phyloP scores from a whole-genome alignment of 257 asterid genomes.

The Agastache rugosa region DNA sequence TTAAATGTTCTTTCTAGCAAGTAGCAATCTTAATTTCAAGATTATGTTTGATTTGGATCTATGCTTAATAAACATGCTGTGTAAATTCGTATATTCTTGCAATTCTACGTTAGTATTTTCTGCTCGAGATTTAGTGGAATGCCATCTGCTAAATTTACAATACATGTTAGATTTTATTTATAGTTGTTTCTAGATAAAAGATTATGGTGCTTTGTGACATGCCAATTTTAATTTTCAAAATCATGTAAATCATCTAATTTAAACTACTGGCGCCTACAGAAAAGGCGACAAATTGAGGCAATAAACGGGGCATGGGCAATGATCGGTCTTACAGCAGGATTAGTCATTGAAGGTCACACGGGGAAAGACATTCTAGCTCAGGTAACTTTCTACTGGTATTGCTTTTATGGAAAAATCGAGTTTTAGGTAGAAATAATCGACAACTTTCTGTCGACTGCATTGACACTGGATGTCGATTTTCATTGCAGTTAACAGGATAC shows the following conservation, averaged over 20 bases:
- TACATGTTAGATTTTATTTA: too few species aligned
- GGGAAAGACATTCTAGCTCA: slow-evolving; percentile 75
- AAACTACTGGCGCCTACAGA: slow-evolving; percentile 44
- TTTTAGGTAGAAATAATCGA: neutral
- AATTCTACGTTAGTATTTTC: neutral
- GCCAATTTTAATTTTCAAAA: neutral
- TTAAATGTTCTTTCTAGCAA: neutral
- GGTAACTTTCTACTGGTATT: slow-evolving; percentile 46
- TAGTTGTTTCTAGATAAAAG: too few species aligned
- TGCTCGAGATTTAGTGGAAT: neutral
- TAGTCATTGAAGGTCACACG: slow-evolving; percentile 82
- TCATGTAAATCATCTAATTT: slow-evolving; percentile 17
- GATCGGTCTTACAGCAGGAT: slow-evolving; percentile 91
- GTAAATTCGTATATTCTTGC: neutral
- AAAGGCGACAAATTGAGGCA: slow-evolving; percentile 75
- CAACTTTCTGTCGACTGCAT: slow-evolving; percentile 6
- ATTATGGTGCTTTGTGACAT: neutral
- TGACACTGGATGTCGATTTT: slow-evolving; percentile 16
- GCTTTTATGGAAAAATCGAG: neutral
- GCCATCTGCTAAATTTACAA: neutral
- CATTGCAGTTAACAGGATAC: slow-evolving; percentile 74
- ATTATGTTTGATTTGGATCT: neutral
- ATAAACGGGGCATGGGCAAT: slow-evolving; percentile 97
- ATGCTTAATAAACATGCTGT: neutral
- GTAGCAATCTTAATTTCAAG: neutral